Base-by-base conservation (phyloP, 331 rosid species). In the Cydonia oblonga region DNA sequence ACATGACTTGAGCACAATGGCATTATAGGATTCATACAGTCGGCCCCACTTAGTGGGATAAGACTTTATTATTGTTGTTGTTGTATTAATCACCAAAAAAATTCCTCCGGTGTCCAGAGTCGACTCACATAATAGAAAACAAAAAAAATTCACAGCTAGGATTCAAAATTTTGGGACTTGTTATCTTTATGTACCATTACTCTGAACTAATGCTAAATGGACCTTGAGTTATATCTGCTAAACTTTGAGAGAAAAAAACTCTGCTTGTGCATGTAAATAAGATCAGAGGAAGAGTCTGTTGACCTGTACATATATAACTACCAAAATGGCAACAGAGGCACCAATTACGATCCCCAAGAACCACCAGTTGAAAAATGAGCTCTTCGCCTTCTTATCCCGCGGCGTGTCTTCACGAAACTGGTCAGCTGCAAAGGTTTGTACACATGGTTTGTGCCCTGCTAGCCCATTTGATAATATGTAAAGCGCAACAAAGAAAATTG, bases 361-460 rank as follows among this genome's bases (percentile, higher is more conserved):
- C 96, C 96, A 87, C 90, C 90, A 87, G 46, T 89, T 87, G 77
- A 78, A 85, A 78, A 87, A 89, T 8, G 92, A 89, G 66, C 89
- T 82, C 75, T 89, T 89, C 11, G 77, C 78, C n/a, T 77, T 80
- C 42, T 68, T 87, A 68, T 84, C 87, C 13, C 85, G 86, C 9
- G 67, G 65, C 3, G 85, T 74, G 33, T 77, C 89, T 0, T 89
- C 96, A 8, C 77, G 74, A 12, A 90, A 90, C 4, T 90, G 53
- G 72, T 87, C 90, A 13, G 92, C 92, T 1, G 90, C 92, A 10
- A 87, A 90, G 28, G 92, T 90, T 40, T 87, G 92, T 6, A 86
- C 92, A 15, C 96, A 87, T 0, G 96, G 96, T 73, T 81, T 87
- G 66, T 87, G 90, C 1, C 96, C 96, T 1, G 84, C 92, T 38